Evolutionary conservation across 345 rosid species (phyloP).

Genomic region (Rhizophora mangle): DNA sequence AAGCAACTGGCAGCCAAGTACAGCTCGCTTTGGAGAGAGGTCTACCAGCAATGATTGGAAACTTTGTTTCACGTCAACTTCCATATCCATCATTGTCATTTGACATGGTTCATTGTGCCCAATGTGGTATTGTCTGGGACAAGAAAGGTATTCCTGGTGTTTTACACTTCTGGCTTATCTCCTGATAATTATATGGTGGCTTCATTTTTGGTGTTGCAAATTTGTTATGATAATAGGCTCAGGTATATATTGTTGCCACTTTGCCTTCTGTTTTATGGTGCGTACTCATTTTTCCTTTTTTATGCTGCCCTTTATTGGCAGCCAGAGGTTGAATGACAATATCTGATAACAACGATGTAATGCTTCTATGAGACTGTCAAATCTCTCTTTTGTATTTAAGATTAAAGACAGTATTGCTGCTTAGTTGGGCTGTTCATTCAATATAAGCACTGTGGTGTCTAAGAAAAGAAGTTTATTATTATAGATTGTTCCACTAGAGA

Average conservation of each 20-base stretch:
- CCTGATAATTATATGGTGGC: conserved; percentile 2
- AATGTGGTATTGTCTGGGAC: conserved; percentile 84
- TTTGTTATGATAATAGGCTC: too few species aligned
- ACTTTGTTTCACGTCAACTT: conserved; percentile 74
- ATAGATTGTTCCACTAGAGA: neutral
- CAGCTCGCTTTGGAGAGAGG: conserved; percentile 97
- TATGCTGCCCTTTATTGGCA: too few species aligned
- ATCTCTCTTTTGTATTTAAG: neutral
- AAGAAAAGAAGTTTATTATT: neutral
- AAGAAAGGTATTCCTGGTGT: conserved; percentile 57
- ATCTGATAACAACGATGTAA: neutral
- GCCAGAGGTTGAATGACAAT: too few species aligned
- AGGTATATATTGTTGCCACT: too few species aligned
- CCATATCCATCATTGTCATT: conserved; percentile 88
- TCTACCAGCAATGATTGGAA: conserved; percentile 95
- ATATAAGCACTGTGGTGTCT: neutral
- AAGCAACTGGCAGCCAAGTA: conserved; percentile 95
- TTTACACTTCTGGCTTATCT: conserved; percentile 2
- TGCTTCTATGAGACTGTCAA: neutral
- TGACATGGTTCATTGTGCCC: conserved; percentile 98
- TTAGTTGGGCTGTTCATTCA: neutral
- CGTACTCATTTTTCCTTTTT: too few species aligned
- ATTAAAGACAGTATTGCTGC: neutral
- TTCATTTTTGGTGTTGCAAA: too few species aligned
- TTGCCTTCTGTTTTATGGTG: too few species aligned